A percentile compares a stretch with the other conserved stretches of the same genome.
phyloP scores from a whole-genome alignment of 176 grass and related monocot genomes.

The Areca catechu region DNA sequence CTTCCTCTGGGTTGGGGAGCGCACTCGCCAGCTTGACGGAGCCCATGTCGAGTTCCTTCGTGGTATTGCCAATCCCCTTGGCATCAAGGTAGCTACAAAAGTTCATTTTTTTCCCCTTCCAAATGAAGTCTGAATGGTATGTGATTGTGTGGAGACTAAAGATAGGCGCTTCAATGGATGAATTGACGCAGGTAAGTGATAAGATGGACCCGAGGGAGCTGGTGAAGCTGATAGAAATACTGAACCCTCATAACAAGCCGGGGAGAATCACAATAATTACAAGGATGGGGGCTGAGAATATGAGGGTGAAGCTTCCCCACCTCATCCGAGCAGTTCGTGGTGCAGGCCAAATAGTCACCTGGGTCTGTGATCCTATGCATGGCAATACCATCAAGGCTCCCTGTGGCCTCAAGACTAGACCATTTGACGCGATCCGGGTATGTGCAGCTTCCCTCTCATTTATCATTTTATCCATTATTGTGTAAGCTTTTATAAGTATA shows the following conservation, averaged over 20 bases:
- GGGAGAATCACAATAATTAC: conserved; percentile 48
- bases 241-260: conserved; percentile 53
- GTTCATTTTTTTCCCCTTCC: no score
- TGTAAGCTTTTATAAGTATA: not conserved
- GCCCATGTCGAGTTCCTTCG: conserved; percentile 18
- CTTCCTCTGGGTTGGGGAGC: conserved; percentile 18
- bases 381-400: conserved; percentile 54
- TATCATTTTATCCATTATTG: no score
- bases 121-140: no score
- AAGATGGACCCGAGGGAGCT: conserved; percentile 48
- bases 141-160: no score
- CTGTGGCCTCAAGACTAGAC: conserved; percentile 42
- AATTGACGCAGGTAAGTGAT: conserved; percentile 37
- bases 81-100: conserved; percentile 5
- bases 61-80: conserved; percentile 11
- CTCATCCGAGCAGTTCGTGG: conserved; percentile 47
- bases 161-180: no score
- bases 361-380: conserved; percentile 59
- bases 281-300: conserved; percentile 50
- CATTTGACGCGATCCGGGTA: conserved; percentile 43
- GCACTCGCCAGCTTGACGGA: conserved; percentile 11
- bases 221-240: conserved; percentile 36
- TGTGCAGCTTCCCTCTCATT: not conserved
- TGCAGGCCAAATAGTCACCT: conserved; percentile 42
- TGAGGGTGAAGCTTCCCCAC: conserved; percentile 35